These are phyloP conservation scores for Rhizomucor pusillus DNA, from an alignment of 371 early-diverging fungal genomes.

Conservation along the genomic window DNA sequence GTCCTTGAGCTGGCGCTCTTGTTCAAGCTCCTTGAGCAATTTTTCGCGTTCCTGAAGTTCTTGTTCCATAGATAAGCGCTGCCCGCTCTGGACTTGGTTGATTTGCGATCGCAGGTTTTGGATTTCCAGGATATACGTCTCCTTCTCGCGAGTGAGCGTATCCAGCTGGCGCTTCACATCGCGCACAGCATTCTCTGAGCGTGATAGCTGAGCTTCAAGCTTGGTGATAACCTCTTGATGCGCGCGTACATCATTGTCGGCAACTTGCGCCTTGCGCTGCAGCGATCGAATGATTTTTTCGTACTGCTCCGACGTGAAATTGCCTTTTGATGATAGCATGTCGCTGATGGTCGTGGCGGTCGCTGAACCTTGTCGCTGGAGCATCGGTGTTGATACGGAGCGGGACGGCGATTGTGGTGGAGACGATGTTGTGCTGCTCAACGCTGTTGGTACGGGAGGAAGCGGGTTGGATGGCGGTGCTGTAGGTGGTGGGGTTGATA, in stretches of 20 bases:
- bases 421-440: not conserved
- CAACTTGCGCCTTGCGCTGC: constrained; percentile 41
- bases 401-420: constrained; percentile 7
- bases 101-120: constrained; percentile 39
- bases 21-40: constrained; percentile 30
- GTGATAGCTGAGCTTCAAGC: constrained; percentile 35
- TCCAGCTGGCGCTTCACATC: constrained; percentile 44
- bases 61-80: constrained; percentile 4
- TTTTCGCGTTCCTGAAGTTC: constrained; percentile 16
- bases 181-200: constrained; percentile 37
- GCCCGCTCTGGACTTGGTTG: constrained; percentile 20
- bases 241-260: constrained; percentile 38
- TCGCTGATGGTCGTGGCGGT: constrained; percentile 11
- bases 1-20: constrained; percentile 38
- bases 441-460: constrained; percentile 41
- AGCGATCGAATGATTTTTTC: constrained; percentile 46
- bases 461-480: constrained; percentile 50
- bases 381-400: constrained; percentile 13
- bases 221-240: constrained; percentile 46
- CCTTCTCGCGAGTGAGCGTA: constrained; percentile 33
- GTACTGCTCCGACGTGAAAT: constrained; percentile 39
- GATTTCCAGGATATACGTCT: constrained; percentile 37
- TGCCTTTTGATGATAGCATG: constrained; percentile 8
- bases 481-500: constrained; percentile 35
- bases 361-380: constrained; percentile 6